These are phyloP conservation scores for Fusarium verticillioides DNA, from an alignment of 2,329 filamentous ascomycete genomes.

Conservation along the genomic window DNA sequence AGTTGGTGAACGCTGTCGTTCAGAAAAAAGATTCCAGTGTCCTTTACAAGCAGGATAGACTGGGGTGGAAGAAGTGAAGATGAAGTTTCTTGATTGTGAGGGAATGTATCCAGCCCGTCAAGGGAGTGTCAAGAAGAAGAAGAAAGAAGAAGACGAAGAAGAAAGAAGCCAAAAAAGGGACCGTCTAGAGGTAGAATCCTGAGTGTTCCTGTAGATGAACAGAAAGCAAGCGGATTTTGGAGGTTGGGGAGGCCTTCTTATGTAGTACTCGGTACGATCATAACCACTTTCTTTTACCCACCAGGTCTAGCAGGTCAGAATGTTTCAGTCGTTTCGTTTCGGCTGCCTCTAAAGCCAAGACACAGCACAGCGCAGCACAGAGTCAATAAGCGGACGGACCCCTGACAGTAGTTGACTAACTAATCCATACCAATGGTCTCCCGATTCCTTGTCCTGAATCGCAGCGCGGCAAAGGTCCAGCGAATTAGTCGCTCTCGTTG, in stretches of 20 bases:
- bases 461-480: conserved; percentile 32
- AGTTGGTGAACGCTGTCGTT: conserved; percentile 10
- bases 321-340: conserved; percentile 41
- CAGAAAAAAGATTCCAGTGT: conserved; percentile 26
- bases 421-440: conserved; percentile 12
- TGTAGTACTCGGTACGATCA: conserved; percentile 23
- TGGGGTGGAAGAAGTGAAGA: neutral
- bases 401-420: conserved; percentile 14
- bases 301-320: conserved; percentile 12
- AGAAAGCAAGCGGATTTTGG: neutral
- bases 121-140: conserved; percentile 32
- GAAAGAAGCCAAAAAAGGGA: conserved; percentile 23
- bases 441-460: conserved; percentile 10
- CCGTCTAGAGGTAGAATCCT: conserved; percentile 38
- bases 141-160: neutral
- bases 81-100: conserved; percentile 25
- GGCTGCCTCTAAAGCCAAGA: conserved; percentile 27
- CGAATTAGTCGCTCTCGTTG: conserved; percentile 33
- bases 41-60: conserved; percentile 29
- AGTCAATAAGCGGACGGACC: conserved; percentile 2
- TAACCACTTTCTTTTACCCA: neutral
- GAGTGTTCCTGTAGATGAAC: conserved; percentile 37
- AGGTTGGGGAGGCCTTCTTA: conserved; percentile 37
- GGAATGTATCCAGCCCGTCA: conserved; percentile 39
- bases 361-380: neutral